phyloP scores from a whole-genome alignment of 345 rosid species.

The Eutrema yunnanense region DNA sequence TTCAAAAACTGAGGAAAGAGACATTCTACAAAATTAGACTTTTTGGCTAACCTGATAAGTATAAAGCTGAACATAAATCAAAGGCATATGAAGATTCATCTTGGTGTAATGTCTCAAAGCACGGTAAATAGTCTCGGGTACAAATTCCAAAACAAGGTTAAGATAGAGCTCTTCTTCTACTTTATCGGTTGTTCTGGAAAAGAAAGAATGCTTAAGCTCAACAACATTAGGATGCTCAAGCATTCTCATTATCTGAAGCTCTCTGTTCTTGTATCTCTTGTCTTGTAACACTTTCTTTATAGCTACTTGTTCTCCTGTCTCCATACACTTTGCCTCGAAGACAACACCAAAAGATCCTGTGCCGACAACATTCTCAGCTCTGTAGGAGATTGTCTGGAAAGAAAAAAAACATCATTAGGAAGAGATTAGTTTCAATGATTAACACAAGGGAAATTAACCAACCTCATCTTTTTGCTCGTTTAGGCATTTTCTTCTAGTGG shows the following conservation, averaged over 20 bases:
- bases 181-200: slow-evolving; percentile 61
- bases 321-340: slow-evolving; percentile 89
- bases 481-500: slow-evolving; percentile 59
- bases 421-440: background rate
- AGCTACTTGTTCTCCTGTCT: slow-evolving; percentile 78
- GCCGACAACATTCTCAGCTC: slow-evolving; percentile 87
- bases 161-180: slow-evolving; percentile 58
- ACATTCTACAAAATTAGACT: background rate
- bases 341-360: slow-evolving; percentile 94
- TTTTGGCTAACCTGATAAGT: slow-evolving; percentile 57
- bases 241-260: slow-evolving; percentile 85
- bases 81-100: slow-evolving; percentile 73
- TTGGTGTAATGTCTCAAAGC: slow-evolving; percentile 66
- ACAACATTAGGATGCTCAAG: slow-evolving; percentile 75
- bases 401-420: background rate
- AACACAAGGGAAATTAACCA: slow-evolving; percentile 6
- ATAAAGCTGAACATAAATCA: slow-evolving; percentile 70
- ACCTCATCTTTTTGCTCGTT: slow-evolving; percentile 82
- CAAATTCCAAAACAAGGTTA: slow-evolving; percentile 81
- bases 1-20: background rate
- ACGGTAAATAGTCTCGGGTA: slow-evolving; percentile 75
- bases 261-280: slow-evolving; percentile 90
- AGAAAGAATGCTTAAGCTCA: slow-evolving; percentile 74
- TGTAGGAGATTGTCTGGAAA: slow-evolving; percentile 58
- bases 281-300: slow-evolving; percentile 93